These are phyloP conservation scores for Leccinum sublutescens DNA, from an alignment of 768 basidiomycete genomes.

Conservation along the genomic window DNA sequence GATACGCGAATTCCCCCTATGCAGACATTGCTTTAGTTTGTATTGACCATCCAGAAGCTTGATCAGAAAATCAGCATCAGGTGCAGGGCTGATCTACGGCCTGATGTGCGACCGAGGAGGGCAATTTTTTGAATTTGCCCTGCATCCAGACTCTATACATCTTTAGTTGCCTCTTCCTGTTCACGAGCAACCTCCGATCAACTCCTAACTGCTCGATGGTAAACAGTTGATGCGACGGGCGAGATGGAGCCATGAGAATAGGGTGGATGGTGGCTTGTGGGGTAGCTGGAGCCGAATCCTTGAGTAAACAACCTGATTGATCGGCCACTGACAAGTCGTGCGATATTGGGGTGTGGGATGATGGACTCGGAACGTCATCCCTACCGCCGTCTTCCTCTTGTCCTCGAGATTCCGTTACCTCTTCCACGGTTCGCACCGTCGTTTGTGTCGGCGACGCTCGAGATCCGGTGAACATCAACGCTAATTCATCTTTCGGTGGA, in stretches of 20 bases:
- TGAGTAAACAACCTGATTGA: constrained; percentile 1
- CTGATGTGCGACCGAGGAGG: neutral
- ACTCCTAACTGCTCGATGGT: constrained; percentile 81
- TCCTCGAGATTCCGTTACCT: constrained; percentile 34
- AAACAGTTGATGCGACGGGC: constrained; percentile 63
- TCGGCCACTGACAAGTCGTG: neutral
- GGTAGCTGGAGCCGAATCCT: neutral
- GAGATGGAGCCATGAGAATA: constrained; percentile 24
- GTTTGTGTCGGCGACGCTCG: constrained; percentile 36
- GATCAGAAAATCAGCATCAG: neutral
- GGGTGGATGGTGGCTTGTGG: constrained; percentile 34
- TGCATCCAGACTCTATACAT: constrained; percentile 99
- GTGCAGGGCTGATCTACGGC: neutral
- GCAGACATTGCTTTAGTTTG: neutral
- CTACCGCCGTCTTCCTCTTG: constrained; percentile 15
- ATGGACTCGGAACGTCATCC: constrained; percentile 1
- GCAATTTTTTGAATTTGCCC: constrained; percentile 65
- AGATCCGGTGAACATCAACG: constrained; percentile 74
- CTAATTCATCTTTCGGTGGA: constrained; percentile 62
- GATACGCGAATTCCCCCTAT: neutral
- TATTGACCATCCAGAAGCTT: neutral
- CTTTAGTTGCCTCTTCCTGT: constrained; percentile 90
- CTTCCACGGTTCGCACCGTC: constrained; percentile 32
- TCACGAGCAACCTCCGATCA: constrained; percentile 87
- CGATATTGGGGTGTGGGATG: constrained; percentile 8